Base-by-base conservation (phyloP, 805 yeast genomes). In the Nakazawaea populi region DNA sequence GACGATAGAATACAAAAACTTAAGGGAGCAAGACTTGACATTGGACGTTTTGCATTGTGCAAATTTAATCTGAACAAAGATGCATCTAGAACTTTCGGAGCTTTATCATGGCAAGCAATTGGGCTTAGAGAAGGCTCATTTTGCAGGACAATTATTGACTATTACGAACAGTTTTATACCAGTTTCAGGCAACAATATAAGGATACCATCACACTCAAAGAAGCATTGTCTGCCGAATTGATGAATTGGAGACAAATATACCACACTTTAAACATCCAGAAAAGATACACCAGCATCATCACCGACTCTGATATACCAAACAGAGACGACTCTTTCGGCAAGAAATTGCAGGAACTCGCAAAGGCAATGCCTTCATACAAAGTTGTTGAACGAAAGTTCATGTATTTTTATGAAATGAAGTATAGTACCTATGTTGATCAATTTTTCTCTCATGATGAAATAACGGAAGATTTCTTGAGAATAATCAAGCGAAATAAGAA, bases 261-360 rank as follows among this genome's bases (percentile, higher is more conserved):
- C 30, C 44, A 45, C 8, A 42, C 46, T 5, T 28, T 50, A 12
- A 45, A 42, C 31, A 46, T 50, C 24, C 42, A 46, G 6, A 50
- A 50, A 31, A 40, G 49, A 30, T 50, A 50, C 35, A 29, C 53
- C 9, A 50, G 38, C 27, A 32, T 49, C 30, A 28, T 50, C 5
- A 29, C 39, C 8, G 44, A 42, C 7, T 40, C 48, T 9, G 31
- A 36, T 29, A 27, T 28, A 10, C 49, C 49, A 18, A 27, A 46
- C 36, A 45, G 30, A 29, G 34, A 50, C 24, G 53, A 50, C 36
- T 29, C 31, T 10, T 51, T 51, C 38, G 53, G 53, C 3, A 51
- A 51, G 35, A 51, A 46, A 38, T 42, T 51, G 24, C 49, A 51
- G 37, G 53, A 51, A 27, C 24, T 51, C 8, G 44, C 44, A 2